phyloP scores from a whole-genome alignment of 306 rosid species.

The Canavalia ensiformis region DNA sequence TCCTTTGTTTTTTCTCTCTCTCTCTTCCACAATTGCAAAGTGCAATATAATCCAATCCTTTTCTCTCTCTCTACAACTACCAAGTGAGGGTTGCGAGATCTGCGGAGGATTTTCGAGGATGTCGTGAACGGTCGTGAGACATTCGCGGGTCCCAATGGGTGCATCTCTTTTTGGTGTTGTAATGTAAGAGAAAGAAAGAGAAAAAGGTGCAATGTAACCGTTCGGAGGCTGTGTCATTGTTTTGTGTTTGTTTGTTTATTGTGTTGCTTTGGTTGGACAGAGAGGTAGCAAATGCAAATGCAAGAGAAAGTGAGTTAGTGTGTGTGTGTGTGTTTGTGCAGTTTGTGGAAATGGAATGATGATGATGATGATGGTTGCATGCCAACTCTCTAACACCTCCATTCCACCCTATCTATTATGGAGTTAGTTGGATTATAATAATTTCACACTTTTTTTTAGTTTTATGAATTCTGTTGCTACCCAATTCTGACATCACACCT shows the following conservation, averaged over 20 bases:
- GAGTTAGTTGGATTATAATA: neutral
- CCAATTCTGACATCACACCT: slow-evolving; percentile 13
- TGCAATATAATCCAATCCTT: slow-evolving; percentile 20
- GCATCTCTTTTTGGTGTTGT: slow-evolving; percentile 52
- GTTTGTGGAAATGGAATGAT: neutral
- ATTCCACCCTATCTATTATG: slow-evolving; percentile 4
- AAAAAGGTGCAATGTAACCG: slow-evolving; percentile 72
- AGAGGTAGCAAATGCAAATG: neutral
- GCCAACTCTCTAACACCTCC: slow-evolving; percentile 57
- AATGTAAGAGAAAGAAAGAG: slow-evolving; percentile 40
- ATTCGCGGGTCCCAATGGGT: slow-evolving; percentile 73
- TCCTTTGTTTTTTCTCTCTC: neutral
- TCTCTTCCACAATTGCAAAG: slow-evolving; percentile 20
- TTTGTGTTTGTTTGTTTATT: slow-evolving; percentile 42
- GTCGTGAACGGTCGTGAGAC: slow-evolving; percentile 62
- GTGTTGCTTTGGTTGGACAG: slow-evolving; percentile 45
- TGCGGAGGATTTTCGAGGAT: slow-evolving; percentile 58
- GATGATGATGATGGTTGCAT: slow-evolving; percentile 33
- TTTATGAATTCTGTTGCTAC: neutral
- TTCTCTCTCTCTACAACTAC: neutral
- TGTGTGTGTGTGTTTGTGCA: neutral
- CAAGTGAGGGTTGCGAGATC: slow-evolving; percentile 57
- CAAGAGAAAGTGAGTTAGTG: neutral
- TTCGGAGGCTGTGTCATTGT: slow-evolving; percentile 51
- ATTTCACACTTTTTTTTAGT: neutral